Percentiles rank a stretch among this genome's conserved stretches.
Conservation (phyloP, 2,329 filamentous ascomycete genomes). For the Dactylonectria macrodidyma region DNA sequence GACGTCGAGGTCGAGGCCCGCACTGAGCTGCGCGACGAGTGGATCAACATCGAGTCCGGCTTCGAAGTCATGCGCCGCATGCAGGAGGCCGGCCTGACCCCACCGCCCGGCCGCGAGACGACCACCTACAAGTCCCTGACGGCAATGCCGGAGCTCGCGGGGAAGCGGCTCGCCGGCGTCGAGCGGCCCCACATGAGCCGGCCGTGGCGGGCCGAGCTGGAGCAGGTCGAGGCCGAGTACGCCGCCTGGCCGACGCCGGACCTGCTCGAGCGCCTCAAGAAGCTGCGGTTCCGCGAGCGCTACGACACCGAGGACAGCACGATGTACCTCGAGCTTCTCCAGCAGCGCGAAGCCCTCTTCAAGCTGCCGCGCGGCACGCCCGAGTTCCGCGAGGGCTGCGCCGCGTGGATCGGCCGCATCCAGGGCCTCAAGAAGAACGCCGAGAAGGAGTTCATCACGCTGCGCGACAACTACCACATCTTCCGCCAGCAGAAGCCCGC, state of each 20-base stretch:
- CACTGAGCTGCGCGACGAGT: constrained; percentile 59
- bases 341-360: constrained; percentile 49
- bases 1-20: constrained; percentile 51
- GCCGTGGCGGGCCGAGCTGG: constrained; percentile 59
- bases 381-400: constrained; percentile 50
- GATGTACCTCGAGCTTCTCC: constrained; percentile 52
- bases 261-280: constrained; percentile 42
- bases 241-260: constrained; percentile 18
- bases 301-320: constrained; percentile 38
- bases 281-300: constrained; percentile 49
- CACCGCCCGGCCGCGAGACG: constrained; percentile 62
- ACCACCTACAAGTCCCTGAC: constrained; percentile 44
- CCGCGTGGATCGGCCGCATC: constrained; percentile 55
- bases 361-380: constrained; percentile 37
- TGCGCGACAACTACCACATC: constrained; percentile 69
- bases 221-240: constrained; percentile 54
- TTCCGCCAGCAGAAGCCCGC: constrained; percentile 65
- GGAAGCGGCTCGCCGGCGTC: constrained; percentile 49
- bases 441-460: constrained; percentile 55
- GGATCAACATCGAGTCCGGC: constrained; percentile 64
- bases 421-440: constrained; percentile 51
- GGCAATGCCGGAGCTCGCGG: constrained; percentile 41
- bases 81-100: constrained; percentile 56
- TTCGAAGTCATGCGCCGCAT: constrained; percentile 61
- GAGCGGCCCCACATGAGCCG: constrained; percentile 53